Evolutionary conservation across 2,329 filamentous ascomycete species (phyloP), one percentile per base, ranked within the genome.

Genomic region (Colletotrichum paranaense): DNA sequence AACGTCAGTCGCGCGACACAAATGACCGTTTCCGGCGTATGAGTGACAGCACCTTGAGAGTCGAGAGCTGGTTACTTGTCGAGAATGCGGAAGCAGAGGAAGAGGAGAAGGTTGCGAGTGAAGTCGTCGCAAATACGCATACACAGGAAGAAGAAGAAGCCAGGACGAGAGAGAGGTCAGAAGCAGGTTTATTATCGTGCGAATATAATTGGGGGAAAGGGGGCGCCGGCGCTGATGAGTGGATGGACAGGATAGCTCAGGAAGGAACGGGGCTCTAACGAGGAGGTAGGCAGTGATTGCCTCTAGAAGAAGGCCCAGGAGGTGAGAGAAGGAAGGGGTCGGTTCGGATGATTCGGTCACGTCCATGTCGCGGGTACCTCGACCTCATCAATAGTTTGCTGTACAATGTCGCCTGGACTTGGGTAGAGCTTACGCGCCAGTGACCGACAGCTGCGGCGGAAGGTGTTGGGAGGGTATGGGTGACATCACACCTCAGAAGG

Each of bases 1-100:
- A 49, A 49, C 42, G 42, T 49, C 4, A 49, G 30, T 38, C 62
- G 35, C 30, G 30, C 49, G 30, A 55, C n/a, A 38, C 30, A 28
- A 55, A 38, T 35, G 30, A 38, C 62, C 49, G 62, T 64, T 64
- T 64, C 30, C 62, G 30, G 62, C 62, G 30, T 32, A 55, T 30
- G 22, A 53, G 32, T 1, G 30, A 38, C 46, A 38, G 11, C 24
- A n/a, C 14, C 46, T 64, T 55, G 30, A 64, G 30, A 28, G 28
- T 26, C 12, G 32, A 55, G 28, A 16, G 26, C 22, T 55, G 16
- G 19, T 4, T n/a, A 38, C 28, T 64, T 64, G 8, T 24, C 30
- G 46, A 38, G 30, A 14, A 28, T 49, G 49, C 59, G 9, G 30
- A 38, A 38, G 3, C 22, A 55, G 49, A 55, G n/a, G 52, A 1